Conservation (phyloP, 768 basidiomycete species). For the Serendipita vermifera region DNA sequence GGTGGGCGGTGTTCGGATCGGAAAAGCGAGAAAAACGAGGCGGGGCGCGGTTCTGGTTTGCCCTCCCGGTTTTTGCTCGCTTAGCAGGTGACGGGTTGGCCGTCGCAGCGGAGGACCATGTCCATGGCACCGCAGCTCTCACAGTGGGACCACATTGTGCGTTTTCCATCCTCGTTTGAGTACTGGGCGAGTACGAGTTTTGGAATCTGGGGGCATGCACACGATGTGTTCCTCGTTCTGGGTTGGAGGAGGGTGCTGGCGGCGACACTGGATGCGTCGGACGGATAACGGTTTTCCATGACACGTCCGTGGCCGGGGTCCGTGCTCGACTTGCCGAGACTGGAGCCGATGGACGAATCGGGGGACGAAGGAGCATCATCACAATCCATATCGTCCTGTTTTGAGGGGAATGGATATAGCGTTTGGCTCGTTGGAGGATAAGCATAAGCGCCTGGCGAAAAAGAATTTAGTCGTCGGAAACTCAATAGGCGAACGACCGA, state of each 20-base stretch:
- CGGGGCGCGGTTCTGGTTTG: slow-evolving; percentile 29
- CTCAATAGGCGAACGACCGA: background rate
- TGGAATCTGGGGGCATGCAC: slow-evolving; percentile 58
- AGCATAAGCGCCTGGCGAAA: background rate
- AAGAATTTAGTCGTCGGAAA: background rate
- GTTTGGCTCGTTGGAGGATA: background rate
- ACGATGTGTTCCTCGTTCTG: background rate
- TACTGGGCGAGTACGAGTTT: slow-evolving; percentile 72
- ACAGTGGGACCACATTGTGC: slow-evolving; percentile 80
- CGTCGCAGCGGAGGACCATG: slow-evolving; percentile 45
- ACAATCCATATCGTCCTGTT: background rate
- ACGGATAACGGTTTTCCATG: background rate
- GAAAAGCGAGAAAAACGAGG: background rate
- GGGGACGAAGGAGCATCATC: background rate
- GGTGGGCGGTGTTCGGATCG: too few relatives aligned
- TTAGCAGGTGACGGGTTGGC: background rate
- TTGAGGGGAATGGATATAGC: background rate
- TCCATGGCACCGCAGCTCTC: slow-evolving; percentile 82
- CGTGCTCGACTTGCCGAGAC: background rate
- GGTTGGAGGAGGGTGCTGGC: slow-evolving; percentile 1
- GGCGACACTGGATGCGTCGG: background rate
- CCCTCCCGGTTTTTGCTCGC: background rate
- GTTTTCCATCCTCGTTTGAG: slow-evolving; percentile 50
- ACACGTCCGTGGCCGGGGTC: background rate
- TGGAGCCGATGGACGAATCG: background rate